phyloP scores from a whole-genome alignment of 331 rosid genomes.

The Pyrus hybrid region DNA sequence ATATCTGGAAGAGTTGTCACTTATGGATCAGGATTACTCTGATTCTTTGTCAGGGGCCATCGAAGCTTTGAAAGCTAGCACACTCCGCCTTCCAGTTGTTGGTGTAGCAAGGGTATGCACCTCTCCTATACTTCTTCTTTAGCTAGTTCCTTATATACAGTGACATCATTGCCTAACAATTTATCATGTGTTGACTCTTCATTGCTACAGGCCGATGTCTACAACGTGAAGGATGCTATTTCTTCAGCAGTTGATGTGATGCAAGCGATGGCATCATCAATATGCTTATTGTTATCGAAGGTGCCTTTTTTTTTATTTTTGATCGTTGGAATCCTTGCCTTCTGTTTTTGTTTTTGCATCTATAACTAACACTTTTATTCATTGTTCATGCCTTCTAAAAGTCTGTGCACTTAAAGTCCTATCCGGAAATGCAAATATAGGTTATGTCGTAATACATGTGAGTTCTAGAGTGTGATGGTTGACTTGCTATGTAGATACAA shows the following conservation, averaged over 20 bases:
- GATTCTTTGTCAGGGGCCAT: constrained; percentile 78
- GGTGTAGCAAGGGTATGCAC: constrained; percentile 71
- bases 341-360: not conserved
- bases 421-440: not conserved
- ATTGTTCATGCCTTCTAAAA: not conserved
- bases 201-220: constrained; percentile 58
- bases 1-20: constrained; percentile 78
- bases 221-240: constrained; percentile 74
- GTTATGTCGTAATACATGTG: not conserved
- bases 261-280: constrained; percentile 90
- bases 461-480: not conserved
- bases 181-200: constrained; percentile 10
- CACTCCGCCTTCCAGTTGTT: constrained; percentile 92
- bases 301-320: constrained; percentile 12
- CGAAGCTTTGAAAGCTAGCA: constrained; percentile 85
- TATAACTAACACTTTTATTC: not conserved
- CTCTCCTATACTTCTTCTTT: constrained; percentile 4
- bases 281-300: constrained; percentile 60
- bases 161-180: not conserved
- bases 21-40: constrained; percentile 64
- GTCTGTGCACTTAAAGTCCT: not conserved
- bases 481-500: not conserved
- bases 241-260: constrained; percentile 89
- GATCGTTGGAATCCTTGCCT: not conserved
- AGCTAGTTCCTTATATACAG: not conserved